phyloP scores from a whole-genome alignment of 2,329 filamentous ascomycete species.

The Cercospora sojina region DNA sequence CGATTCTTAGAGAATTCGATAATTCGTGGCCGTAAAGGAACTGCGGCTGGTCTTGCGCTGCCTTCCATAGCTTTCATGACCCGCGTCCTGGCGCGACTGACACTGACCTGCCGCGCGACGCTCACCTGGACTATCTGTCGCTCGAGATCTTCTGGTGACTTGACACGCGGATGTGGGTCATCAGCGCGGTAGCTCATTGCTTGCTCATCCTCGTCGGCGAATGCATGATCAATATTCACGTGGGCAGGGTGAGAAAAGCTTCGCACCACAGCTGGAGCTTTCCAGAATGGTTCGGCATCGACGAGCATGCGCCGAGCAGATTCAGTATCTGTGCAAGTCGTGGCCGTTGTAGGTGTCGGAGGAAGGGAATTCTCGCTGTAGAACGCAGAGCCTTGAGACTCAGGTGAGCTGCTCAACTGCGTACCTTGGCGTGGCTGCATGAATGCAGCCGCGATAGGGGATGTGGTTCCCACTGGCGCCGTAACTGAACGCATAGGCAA shows the following conservation, averaged over 20 bases:
- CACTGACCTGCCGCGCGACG: conserved; percentile 35
- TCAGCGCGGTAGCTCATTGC: neutral
- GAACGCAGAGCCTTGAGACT: conserved; percentile 26
- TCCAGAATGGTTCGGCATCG: conserved; percentile 22
- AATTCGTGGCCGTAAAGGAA: conserved; percentile 34
- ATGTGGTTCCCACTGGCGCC: conserved; percentile 26
- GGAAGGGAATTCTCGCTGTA: conserved; percentile 34
- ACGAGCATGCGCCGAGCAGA: conserved; percentile 20
- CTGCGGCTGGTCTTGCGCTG: conserved; percentile 27
- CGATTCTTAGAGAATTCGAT: conserved; percentile 36
- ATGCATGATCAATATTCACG: neutral
- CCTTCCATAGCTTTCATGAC: conserved; percentile 28
- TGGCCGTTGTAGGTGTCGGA: conserved; percentile 31
- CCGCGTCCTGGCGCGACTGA: conserved; percentile 28
- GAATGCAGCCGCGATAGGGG: conserved; percentile 22
- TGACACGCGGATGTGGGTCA: conserved; percentile 26
- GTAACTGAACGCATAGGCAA: conserved; percentile 33
- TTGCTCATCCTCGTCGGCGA: neutral
- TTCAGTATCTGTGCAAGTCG: conserved; percentile 28
- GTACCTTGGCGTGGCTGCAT: conserved; percentile 19
- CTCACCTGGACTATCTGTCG: conserved; percentile 34
- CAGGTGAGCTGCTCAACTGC: conserved; percentile 21
- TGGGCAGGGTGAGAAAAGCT: neutral
- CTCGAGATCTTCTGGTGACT: conserved; percentile 30
- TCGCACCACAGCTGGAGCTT: conserved; percentile 9